Evolutionary conservation across 257 asterid genomes (phyloP).

Genomic region (Capsicum pubescens): DNA sequence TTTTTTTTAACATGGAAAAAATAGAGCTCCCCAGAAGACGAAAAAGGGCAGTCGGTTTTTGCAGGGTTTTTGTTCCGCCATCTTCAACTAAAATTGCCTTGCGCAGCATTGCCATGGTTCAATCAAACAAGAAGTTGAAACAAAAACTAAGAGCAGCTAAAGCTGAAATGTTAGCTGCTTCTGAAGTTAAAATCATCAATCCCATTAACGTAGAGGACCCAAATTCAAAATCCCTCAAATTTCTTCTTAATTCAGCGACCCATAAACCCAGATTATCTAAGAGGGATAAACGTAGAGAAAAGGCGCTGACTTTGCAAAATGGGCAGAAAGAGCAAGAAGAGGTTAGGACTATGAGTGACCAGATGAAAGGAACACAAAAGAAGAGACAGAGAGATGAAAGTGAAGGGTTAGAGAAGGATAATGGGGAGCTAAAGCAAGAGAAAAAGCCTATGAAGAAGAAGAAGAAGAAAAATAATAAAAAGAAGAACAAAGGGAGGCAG

Average conservation of each 20-base stretch:
- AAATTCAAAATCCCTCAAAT: conserved; percentile 32
- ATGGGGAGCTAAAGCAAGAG: conserved; percentile 39
- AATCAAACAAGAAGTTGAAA: conserved; percentile 86
- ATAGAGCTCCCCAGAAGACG: background rate
- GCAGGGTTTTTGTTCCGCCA: conserved; percentile 22
- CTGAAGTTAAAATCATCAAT: conserved; percentile 41
- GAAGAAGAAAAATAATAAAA: conserved; percentile 46
- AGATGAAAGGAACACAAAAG: conserved; percentile 51
- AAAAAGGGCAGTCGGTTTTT: background rate
- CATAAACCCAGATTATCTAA: conserved; percentile 52
- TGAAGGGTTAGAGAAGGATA: conserved; percentile 41
- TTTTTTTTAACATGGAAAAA: background rate
- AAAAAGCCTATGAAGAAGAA: conserved; percentile 40
- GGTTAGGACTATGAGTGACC: conserved; percentile 33
- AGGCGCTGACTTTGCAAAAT: conserved; percentile 38
- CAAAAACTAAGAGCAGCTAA: conserved; percentile 72
- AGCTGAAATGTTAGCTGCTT: conserved; percentile 52
- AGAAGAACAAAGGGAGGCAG: conserved; percentile 29
- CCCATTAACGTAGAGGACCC: conserved; percentile 28
- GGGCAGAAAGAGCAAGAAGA: conserved; percentile 33
- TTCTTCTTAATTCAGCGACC: conserved; percentile 30
- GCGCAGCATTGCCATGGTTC: conserved; percentile 48
- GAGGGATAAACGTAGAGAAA: conserved; percentile 62
- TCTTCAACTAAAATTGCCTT: background rate
- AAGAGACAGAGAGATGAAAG: conserved; percentile 42